Base-by-base conservation (phyloP, 108 stramenopile genomes). In the Parmales sp. region DNA sequence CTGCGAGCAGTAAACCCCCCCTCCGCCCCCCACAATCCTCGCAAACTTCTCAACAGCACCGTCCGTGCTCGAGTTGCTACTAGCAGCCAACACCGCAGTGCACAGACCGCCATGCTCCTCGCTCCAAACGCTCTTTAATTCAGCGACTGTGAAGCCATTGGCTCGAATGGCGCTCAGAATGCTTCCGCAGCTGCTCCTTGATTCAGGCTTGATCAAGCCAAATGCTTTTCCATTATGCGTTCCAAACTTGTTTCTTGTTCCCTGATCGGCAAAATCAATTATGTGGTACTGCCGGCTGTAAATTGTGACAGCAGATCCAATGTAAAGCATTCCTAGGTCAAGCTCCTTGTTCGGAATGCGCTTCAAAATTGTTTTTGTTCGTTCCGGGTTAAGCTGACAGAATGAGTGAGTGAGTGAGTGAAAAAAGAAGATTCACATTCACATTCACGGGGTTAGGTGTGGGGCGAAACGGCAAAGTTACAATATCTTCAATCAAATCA, bases 311-410 rank as follows among this genome's bases (percentile, higher is more conserved):
- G 54, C 54, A 16, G 29, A 28, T 28, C 54, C 54, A 20, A 60
- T 29, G 54, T 60, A 28, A 5, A 60, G 54, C 54, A 60, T 60
- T 1, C 54, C 54, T 11, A 60, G 54, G 54, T 28, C 29, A 16
- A 60, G 9, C 26, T 60, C 54, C 20, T 60, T 60, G 54, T 60
- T 34, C 2, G 54, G 54, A 34, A 60, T 60, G 25, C 54, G 54
- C 54, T 60, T 60, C 54, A 60, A 34, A 13, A 60, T 60, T 28
- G 54, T 60, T 16, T 60, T 60, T 28, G 54, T 60, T 11, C 54
- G 26, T 7, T 23, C 25, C 16, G 54, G 54, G 54, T 60, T 60
- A 16, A 60, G 31, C 16, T n/a, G n/a, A n/a, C n/a, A n/a, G n/a
- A n/a, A n/a, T n/a, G n/a, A n/a, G n/a, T n/a, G n/a, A n/a, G n/a